These are phyloP conservation scores for Ogataea siamensis DNA, from an alignment of 805 yeast species.

Conservation along the genomic window DNA sequence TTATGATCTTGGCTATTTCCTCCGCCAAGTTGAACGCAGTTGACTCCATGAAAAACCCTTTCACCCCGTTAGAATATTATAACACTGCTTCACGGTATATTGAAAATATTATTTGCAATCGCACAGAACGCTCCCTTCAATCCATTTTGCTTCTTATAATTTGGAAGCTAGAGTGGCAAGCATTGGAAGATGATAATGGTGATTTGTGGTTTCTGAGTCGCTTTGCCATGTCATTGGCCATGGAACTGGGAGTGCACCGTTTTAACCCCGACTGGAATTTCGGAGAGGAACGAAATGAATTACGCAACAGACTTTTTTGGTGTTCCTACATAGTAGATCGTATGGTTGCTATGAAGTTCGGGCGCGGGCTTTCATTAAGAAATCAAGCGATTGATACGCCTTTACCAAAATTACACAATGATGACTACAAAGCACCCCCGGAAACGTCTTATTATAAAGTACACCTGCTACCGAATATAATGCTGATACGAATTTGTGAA, in stretches of 20 bases:
- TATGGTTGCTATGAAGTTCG: constrained; percentile 27
- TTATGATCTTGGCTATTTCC: constrained; percentile 25
- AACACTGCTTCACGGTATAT: constrained; percentile 26
- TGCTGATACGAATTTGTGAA: constrained; percentile 20
- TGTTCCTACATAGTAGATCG: constrained; percentile 26
- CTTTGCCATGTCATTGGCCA: constrained; percentile 28
- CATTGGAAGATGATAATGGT: constrained; percentile 26
- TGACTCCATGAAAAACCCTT: constrained; percentile 16
- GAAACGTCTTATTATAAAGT: constrained; percentile 15
- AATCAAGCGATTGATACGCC: constrained; percentile 30
- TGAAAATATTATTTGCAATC: constrained; percentile 21
- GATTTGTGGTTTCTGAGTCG: constrained; percentile 29
- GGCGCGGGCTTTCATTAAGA: constrained; percentile 26
- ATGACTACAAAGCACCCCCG: constrained; percentile 18
- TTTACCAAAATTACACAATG: constrained; percentile 20
- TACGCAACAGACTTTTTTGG: constrained; percentile 29
- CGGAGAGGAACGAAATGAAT: constrained; percentile 23
- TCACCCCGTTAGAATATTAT: constrained; percentile 23
- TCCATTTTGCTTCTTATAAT: constrained; percentile 23
- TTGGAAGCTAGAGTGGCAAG: constrained; percentile 24
- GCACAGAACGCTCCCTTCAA: constrained; percentile 26
- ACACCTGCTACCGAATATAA: constrained; percentile 22
- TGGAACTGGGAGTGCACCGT: constrained; percentile 29
- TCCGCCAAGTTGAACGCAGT: constrained; percentile 10
- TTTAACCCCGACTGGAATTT: constrained; percentile 29